Base-by-base conservation (phyloP, 192 early-diverging fungal genomes). In the Entomortierella beljakovae region DNA sequence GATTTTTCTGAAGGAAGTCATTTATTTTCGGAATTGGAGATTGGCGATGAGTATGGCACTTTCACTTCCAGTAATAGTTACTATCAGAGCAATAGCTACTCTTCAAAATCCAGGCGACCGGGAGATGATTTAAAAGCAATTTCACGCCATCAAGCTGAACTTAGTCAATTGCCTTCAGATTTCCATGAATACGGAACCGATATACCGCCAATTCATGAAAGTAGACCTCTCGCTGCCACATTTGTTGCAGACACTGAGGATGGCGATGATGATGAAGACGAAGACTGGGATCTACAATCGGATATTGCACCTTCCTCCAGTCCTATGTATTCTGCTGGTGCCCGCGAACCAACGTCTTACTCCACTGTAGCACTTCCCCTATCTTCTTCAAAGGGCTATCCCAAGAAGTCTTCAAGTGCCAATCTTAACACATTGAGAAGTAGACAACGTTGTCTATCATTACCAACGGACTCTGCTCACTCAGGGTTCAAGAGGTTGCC, bases 231-330 rank as follows among this genome's bases (percentile, higher is more conserved):
- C 3, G 50, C 68, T 9, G 54, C 51, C 25, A 60, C 50, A 22
- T 34, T 58, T 32, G 52, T 46, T 23, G 34, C 43, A 23, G 38
- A 51, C 4, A 54, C 35, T 34, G 48, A 64, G 5, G 65, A 64
- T 10, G 81, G 80, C 1, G 82, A 80, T 0, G 77, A 83, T 15
- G 82, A 83, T 16, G 82, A 80, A 0, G 67, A 68, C 2, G 82
- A 83, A 32, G 71, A 80, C 35, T 76, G 79, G 76, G 71, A 76
- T 57, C 37, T 52, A 28, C 68, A 71, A 46, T 68, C 64, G 15
- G 71, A 74, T 1, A 62, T 60, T 29, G 70, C 68, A 25, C 59
- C 69, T 0, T 72, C 70, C 0, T 81, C 70, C 9, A 80, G 61
- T 4, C 69, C 52, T 33, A 80, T 71, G 70, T 72, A 72, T 59